Evolutionary conservation across 495 filamentous ascomycete species (phyloP).

Genomic region (Poronia punctata): DNA sequence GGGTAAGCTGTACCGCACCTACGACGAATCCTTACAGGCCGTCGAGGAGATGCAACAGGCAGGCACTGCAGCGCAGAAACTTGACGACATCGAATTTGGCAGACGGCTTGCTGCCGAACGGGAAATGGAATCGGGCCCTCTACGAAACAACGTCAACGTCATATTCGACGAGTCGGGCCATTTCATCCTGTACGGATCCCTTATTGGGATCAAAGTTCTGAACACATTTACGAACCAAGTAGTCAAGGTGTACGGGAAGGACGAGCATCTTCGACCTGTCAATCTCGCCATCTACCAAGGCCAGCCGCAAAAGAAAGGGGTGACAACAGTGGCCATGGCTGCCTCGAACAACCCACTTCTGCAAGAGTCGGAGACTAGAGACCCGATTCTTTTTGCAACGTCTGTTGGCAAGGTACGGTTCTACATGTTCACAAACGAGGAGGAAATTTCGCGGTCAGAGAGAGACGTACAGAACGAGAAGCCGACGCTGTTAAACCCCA

Average conservation of each 20-base stretch:
- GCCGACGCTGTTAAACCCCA: conserved; percentile 49
- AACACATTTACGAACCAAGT: conserved; percentile 91
- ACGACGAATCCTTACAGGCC: conserved; percentile 84
- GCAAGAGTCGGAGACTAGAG: conserved; percentile 83
- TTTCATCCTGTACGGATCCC: conserved; percentile 90
- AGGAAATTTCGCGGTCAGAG: conserved; percentile 71
- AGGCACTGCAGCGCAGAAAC: conserved; percentile 66
- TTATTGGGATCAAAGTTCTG: conserved; percentile 85
- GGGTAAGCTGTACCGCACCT: conserved; percentile 82
- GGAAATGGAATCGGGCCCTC: conserved; percentile 61
- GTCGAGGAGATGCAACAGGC: conserved; percentile 93
- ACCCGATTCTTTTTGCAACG: conserved; percentile 81
- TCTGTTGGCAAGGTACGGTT: conserved; percentile 87
- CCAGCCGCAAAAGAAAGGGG: conserved; percentile 80
- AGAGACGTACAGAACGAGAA: conserved; percentile 96
- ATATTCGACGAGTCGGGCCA: conserved; percentile 94
- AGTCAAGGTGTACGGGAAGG: conserved; percentile 78
- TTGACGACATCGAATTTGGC: conserved; percentile 89
- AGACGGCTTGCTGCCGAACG: conserved; percentile 80
- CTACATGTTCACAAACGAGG: conserved; percentile 95
- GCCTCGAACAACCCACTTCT: conserved; percentile 89
- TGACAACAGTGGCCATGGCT: conserved; percentile 96
- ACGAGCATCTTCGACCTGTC: conserved; percentile 78
- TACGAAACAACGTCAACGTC: conserved; percentile 71
- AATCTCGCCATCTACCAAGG: conserved; percentile 91